Evolutionary conservation across 164 flowering plant species (phyloP).

Genomic region (Buxus sempervirens): DNA sequence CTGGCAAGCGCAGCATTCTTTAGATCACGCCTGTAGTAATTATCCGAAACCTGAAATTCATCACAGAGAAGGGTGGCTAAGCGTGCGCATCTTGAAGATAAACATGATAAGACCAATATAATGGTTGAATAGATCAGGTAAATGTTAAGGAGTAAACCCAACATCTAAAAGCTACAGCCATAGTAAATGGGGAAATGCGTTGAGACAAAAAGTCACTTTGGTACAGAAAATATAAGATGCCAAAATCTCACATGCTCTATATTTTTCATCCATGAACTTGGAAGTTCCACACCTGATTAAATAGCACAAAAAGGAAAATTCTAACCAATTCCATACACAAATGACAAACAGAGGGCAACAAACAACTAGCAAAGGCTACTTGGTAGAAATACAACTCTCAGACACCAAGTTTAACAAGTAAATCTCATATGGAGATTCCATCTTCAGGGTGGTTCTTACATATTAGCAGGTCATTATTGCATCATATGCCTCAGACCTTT

Average conservation of each 20-base stretch:
- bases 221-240: background rate
- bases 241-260: background rate
- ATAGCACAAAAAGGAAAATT: background rate
- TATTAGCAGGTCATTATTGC: constrained; percentile 4
- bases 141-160: background rate
- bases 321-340: background rate
- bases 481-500: background rate
- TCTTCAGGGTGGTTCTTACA: background rate
- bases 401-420: constrained; percentile 54
- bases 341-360: background rate
- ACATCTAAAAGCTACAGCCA: background rate
- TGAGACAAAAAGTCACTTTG: background rate
- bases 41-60: constrained; percentile 56
- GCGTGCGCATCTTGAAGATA: background rate
- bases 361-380: background rate
- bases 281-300: too few species aligned
- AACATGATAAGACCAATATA: background rate
- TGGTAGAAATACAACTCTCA: constrained; percentile 23
- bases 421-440: constrained; percentile 30
- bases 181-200: background rate
- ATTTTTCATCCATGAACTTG: background rate
- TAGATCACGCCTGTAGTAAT: constrained; percentile 81
- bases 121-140: background rate
- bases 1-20: constrained; percentile 88
- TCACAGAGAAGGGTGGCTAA: too few species aligned